Evolutionary conservation across 1,284 basidiomycete genomes (phyloP).

Genomic region (Puccinia triticina): DNA sequence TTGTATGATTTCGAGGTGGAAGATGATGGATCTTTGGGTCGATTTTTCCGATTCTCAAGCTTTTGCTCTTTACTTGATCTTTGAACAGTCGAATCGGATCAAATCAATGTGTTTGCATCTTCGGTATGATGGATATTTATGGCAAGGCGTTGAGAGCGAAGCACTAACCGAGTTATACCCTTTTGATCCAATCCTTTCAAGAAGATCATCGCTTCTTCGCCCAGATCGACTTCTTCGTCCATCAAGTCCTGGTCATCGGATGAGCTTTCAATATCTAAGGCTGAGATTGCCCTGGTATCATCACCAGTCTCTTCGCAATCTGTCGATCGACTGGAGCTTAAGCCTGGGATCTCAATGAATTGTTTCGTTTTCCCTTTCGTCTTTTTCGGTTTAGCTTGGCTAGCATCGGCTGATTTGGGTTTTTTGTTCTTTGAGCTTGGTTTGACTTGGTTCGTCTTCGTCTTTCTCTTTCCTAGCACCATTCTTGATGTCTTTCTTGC

Average conservation of each 20-base stretch:
- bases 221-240: conserved; percentile 39
- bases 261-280: background rate
- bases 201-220: conserved; percentile 24
- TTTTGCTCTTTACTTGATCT: conserved; percentile 43
- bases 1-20: conserved; percentile 32
- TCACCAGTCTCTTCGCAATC: background rate
- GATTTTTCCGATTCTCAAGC: conserved; percentile 42
- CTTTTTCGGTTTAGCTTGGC: conserved; percentile 10
- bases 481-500: background rate
- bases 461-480: conserved; percentile 19
- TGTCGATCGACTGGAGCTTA: background rate
- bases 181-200: conserved; percentile 49
- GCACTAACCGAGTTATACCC: conserved; percentile 46
- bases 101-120: background rate
- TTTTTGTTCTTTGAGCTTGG: background rate
- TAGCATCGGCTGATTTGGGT: background rate
- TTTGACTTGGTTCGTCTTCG: background rate
- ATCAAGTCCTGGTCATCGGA: background rate
- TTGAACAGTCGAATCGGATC: background rate
- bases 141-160: background rate
- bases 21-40: conserved; percentile 28
- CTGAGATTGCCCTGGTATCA: background rate
- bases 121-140: background rate
- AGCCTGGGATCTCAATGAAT: conserved; percentile 29
- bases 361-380: conserved; percentile 24